Evolutionary conservation across 495 filamentous ascomycete genomes (phyloP).

Genomic region (Letharia columbiana): DNA sequence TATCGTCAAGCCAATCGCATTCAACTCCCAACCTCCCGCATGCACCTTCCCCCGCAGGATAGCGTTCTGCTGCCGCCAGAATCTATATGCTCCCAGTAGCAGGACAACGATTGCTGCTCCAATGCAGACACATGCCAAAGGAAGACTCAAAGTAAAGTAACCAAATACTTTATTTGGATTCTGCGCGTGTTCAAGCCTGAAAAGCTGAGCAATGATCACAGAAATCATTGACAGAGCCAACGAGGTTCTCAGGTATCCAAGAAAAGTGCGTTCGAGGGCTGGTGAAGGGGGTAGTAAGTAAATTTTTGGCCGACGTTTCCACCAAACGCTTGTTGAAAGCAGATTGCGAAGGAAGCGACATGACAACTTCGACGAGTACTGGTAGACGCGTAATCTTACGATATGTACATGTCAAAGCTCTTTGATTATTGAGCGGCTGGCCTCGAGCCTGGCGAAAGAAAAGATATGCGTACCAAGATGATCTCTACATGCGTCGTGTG

Average conservation of each 20-base stretch:
- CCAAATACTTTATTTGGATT: constrained; percentile 38
- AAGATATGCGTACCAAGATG: constrained; percentile 24
- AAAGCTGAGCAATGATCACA: constrained; percentile 59
- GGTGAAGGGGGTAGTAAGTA: constrained; percentile 17
- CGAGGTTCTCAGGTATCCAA: constrained; percentile 69
- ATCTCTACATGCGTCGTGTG: constrained; percentile 23
- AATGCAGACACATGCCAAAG: constrained; percentile 52
- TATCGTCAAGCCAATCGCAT: constrained; percentile 42
- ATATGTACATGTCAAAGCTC: neutral
- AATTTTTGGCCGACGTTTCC: neutral
- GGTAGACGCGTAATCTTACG: neutral
- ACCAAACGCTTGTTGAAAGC: constrained; percentile 12
- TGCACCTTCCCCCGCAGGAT: constrained; percentile 56
- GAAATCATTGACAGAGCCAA: constrained; percentile 59
- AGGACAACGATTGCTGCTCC: constrained; percentile 48
- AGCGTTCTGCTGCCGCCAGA: constrained; percentile 62
- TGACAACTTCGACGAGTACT: neutral
- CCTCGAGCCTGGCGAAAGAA: neutral
- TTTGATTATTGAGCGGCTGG: neutral
- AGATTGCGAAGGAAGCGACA: neutral
- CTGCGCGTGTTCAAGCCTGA: constrained; percentile 50
- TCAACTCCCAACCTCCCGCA: constrained; percentile 62
- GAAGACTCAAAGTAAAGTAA: constrained; percentile 57
- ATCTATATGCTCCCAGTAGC: constrained; percentile 52
- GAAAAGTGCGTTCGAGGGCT: constrained; percentile 75